phyloP scores from a whole-genome alignment of 192 early-diverging fungal genomes.

The Spinellus fusiger region DNA sequence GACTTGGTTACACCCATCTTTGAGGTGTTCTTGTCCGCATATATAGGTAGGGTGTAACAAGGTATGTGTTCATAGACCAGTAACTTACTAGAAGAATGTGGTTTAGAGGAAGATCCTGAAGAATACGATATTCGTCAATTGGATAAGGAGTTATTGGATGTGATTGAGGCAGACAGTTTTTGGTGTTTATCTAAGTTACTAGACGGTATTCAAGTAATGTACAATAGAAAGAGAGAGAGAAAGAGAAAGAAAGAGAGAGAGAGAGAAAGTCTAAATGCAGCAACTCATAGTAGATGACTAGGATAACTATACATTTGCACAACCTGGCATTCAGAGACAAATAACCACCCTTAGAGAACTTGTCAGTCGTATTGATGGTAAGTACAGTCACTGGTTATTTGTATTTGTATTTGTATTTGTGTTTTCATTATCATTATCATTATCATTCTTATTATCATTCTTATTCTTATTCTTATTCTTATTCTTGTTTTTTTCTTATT shows the following conservation, averaged over 20 bases:
- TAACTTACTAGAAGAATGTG: neutral
- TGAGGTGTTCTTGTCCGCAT: slow-evolving; percentile 78
- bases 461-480: neutral
- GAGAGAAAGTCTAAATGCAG: no score
- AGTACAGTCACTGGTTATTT: neutral
- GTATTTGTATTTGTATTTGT: neutral
- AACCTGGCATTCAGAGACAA: slow-evolving; percentile 94
- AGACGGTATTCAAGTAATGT: slow-evolving; percentile 88
- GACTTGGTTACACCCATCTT: slow-evolving; percentile 96
- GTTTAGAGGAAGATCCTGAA: slow-evolving; percentile 48
- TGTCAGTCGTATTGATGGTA: slow-evolving; percentile 87
- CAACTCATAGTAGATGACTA: slow-evolving; percentile 25
- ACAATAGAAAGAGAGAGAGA: neutral
- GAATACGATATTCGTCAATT: slow-evolving; percentile 44
- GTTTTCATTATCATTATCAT: neutral
- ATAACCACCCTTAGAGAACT: slow-evolving; percentile 85
- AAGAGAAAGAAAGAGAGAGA: neutral
- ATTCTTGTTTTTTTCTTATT: no score
- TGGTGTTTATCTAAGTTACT: slow-evolving; percentile 95
- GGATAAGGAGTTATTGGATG: slow-evolving; percentile 48
- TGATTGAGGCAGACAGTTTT: slow-evolving; percentile 92
- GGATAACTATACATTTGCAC: slow-evolving; percentile 97
- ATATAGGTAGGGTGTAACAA: slow-evolving; percentile 46
- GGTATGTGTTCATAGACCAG: neutral
- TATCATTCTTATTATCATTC: no score